Percentiles rank a stretch among this genome's conserved stretches.
Conservation (phyloP, 805 yeast genomes). For the Ogataea wickerhamii region DNA sequence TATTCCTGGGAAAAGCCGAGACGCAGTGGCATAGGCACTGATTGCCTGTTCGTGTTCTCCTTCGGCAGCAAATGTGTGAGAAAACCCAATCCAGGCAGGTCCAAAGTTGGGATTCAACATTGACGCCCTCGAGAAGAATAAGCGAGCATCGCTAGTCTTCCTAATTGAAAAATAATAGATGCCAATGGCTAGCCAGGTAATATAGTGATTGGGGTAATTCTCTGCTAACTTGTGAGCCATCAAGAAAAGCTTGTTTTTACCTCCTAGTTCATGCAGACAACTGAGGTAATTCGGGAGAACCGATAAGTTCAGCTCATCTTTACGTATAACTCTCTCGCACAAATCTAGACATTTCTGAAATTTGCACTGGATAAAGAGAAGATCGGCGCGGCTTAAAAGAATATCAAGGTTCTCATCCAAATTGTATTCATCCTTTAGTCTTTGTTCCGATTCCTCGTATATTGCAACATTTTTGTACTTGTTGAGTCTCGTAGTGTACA, state of each 20-base stretch:
- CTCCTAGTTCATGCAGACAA: conserved; percentile 80
- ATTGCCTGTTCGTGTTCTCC: conserved; percentile 99
- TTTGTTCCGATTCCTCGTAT: conserved; percentile 61
- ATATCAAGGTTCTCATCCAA: conserved; percentile 69
- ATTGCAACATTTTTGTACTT: conserved; percentile 60
- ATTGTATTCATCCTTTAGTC: conserved; percentile 68
- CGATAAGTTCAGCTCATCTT: conserved; percentile 69
- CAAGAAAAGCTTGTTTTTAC: conserved; percentile 73
- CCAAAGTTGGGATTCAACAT: conserved; percentile 85
- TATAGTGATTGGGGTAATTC: conserved; percentile 71
- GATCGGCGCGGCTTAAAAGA: conserved; percentile 63
- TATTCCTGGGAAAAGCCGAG: conserved; percentile 84
- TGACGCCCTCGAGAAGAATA: conserved; percentile 85
- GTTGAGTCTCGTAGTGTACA: conserved; percentile 74
- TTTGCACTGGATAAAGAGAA: conserved; percentile 68
- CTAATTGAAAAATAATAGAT: conserved; percentile 76
- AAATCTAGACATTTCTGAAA: conserved; percentile 71
- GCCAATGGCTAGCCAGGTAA: conserved; percentile 92
- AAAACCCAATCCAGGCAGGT: conserved; percentile 97
- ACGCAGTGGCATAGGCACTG: conserved; percentile 94
- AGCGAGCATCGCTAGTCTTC: conserved; percentile 77
- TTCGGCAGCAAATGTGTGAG: conserved; percentile 95
- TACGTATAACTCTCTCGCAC: conserved; percentile 57
- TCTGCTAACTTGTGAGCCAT: conserved; percentile 85
- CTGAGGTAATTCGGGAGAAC: conserved; percentile 77